phyloP scores from a whole-genome alignment of 2,329 filamentous ascomycete genomes.

The Tolypocladium ophioglossoides region DNA sequence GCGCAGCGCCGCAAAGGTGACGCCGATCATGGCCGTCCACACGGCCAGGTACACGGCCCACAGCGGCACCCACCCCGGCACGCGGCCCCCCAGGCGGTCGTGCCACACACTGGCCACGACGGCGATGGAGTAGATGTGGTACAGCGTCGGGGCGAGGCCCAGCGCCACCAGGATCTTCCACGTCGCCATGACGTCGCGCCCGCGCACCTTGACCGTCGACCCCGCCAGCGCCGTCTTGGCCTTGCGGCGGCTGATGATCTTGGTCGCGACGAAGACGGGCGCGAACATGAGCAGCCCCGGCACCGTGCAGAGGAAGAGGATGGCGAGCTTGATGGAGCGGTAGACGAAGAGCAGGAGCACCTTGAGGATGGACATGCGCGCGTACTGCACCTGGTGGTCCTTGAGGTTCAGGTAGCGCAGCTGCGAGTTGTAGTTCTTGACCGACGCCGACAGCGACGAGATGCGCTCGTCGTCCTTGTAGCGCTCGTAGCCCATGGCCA shows the following conservation, averaged over 20 bases:
- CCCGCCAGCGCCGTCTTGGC: slow-evolving; percentile 74
- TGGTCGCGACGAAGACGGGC: slow-evolving; percentile 77
- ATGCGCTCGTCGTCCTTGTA: slow-evolving; percentile 90
- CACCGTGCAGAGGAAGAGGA: slow-evolving; percentile 71
- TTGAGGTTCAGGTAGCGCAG: slow-evolving; percentile 77
- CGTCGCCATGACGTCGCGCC: slow-evolving; percentile 81
- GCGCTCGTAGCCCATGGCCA: slow-evolving; percentile 82
- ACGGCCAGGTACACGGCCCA: slow-evolving; percentile 67
- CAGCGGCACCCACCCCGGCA: slow-evolving; percentile 70
- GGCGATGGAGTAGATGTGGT: slow-evolving; percentile 68
- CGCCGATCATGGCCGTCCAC: slow-evolving; percentile 70
- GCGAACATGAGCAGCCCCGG: slow-evolving; percentile 82
- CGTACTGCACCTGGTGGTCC: slow-evolving; percentile 92
- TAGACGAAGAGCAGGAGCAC: slow-evolving; percentile 72
- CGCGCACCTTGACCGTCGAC: slow-evolving; percentile 81
- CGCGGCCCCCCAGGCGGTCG: slow-evolving; percentile 72
- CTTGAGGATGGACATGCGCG: slow-evolving; percentile 66
- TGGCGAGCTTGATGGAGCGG: slow-evolving; percentile 63
- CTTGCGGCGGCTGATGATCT: slow-evolving; percentile 71
- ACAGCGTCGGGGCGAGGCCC: slow-evolving; percentile 70
- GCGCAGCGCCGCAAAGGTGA: slow-evolving; percentile 86
- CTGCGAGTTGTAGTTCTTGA: slow-evolving; percentile 78
- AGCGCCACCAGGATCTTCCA: slow-evolving; percentile 90
- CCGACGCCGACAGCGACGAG: slow-evolving; percentile 59
- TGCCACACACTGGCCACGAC: slow-evolving; percentile 69